phyloP scores from a whole-genome alignment of 1,284 basidiomycete genomes.

The Schizophyllum commune region DNA sequence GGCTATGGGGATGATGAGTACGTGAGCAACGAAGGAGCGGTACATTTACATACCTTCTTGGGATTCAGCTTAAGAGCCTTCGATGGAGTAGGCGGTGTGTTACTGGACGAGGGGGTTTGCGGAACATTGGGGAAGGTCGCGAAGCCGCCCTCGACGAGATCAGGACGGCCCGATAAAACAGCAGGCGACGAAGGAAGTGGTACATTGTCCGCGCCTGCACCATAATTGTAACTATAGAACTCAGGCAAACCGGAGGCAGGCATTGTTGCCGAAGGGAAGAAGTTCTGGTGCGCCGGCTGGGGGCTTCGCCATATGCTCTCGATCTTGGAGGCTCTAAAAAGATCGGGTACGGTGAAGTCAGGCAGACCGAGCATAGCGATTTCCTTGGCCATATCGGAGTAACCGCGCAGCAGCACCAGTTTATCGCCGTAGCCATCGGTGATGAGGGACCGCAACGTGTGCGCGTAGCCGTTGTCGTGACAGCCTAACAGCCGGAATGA shows the following conservation, averaged over 20 bases:
- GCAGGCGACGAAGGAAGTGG: too few relatives aligned
- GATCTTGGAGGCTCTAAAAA: constrained; percentile 53
- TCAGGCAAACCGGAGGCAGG: too few relatives aligned
- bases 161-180: too few relatives aligned
- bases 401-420: constrained; percentile 58
- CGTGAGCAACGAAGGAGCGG: too few relatives aligned
- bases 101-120: too few relatives aligned
- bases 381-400: constrained; percentile 50
- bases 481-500: constrained; percentile 34
- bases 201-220: too few relatives aligned
- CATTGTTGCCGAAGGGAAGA: too few relatives aligned
- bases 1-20: too few relatives aligned
- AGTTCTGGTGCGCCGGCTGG: too few relatives aligned
- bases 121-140: too few relatives aligned
- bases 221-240: too few relatives aligned
- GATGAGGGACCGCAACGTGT: constrained; percentile 52
- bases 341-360: constrained; percentile 44
- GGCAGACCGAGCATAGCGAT: constrained; percentile 50
- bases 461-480: constrained; percentile 69
- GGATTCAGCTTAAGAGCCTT: background rate
- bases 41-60: background rate
- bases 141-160: background rate
- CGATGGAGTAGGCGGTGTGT: too few relatives aligned
- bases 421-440: constrained; percentile 59
- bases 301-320: background rate